Conservation (phyloP, 768 basidiomycete genomes). For the Tulasnella sp. region DNA sequence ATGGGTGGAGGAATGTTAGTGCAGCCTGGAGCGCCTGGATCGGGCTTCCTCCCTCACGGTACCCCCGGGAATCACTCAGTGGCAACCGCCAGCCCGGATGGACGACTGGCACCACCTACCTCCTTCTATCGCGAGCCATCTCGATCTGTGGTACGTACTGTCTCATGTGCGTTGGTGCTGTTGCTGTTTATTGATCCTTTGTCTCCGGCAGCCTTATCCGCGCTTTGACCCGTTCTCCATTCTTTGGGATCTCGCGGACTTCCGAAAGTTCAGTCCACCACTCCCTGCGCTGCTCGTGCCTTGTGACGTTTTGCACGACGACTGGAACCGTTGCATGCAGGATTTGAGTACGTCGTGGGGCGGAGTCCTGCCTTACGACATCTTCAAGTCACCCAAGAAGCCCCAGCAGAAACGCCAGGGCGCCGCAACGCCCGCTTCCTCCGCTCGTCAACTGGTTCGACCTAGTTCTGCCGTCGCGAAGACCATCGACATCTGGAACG, state of each 20-base stretch:
- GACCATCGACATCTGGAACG: constrained; percentile 76
- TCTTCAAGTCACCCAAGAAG: constrained; percentile 37
- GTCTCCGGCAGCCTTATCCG: constrained; percentile 52
- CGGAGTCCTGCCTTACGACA: constrained; percentile 57
- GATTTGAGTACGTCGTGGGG: constrained; percentile 74
- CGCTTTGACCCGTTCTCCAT: constrained; percentile 69
- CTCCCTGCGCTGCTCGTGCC: constrained; percentile 59
- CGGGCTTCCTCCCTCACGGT: neutral
- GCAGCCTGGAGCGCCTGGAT: neutral
- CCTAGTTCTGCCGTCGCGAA: constrained; percentile 44
- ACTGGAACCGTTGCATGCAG: constrained; percentile 64
- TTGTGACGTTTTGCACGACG: constrained; percentile 73
- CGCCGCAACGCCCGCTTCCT: neutral
- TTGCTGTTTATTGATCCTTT: neutral
- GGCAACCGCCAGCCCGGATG: neutral
- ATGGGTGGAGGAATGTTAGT: constrained; percentile 9
- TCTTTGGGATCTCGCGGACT: constrained; percentile 66
- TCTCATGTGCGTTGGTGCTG: neutral
- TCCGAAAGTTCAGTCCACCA: constrained; percentile 41
- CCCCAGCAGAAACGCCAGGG: constrained; percentile 43
- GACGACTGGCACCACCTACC: neutral
- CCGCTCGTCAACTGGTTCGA: neutral
- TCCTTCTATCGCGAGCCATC: constrained; percentile 27
- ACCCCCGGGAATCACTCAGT: neutral
- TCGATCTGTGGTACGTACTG: neutral